Base-by-base conservation (phyloP, 139 green algal species). In the Chlamydomonas asymmetrica region DNA sequence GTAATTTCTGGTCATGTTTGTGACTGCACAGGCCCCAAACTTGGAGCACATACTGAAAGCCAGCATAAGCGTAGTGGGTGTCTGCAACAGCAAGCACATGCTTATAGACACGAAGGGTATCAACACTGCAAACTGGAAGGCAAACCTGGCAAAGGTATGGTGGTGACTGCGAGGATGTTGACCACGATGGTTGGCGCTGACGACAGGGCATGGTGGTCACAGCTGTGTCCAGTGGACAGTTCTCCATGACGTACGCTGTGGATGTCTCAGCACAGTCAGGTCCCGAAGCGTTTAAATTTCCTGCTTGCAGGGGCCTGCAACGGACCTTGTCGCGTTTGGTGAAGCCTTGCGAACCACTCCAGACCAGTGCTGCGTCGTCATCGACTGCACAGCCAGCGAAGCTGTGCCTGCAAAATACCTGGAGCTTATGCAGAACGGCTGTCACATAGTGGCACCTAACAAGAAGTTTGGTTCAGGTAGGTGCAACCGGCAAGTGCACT, bases 371-470 rank as follows among this genome's bases (percentile, higher is more conserved):
- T 37, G 76, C 2, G 90, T 98, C 41, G 89, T 98, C 65, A 62
- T 98, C 4, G 96, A 99, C 84, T 95, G 89, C 79, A 98, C 92
- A 3, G 96, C 96, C 34, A 90, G 75, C 10, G 94, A 95, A 0
- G 71, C 37, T 5, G 81, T 87, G 7, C 73, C 87, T 2, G 56
- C 73, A 25, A 40, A 80, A 38, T 97, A 97, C 80, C 10, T 48
- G 9, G 45, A 23, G 16, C 96, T 92, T 90, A 89, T 97, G 83
- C n/a, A 52, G 6, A 23, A 23, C 13, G 96, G 96, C 32, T 83
- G 94, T 48, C 90, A 97, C 79, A 79, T 97, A 52, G 88, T 97
- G 48, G 95, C 94, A 5, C 92, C 93, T 65, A 98, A 98, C 88
- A 99, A 99, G 86, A 98, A 97, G 86, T 82, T 97, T 37, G 94